Conservation (phyloP, 257 asterid species). For the Solanum sejunctum region DNA sequence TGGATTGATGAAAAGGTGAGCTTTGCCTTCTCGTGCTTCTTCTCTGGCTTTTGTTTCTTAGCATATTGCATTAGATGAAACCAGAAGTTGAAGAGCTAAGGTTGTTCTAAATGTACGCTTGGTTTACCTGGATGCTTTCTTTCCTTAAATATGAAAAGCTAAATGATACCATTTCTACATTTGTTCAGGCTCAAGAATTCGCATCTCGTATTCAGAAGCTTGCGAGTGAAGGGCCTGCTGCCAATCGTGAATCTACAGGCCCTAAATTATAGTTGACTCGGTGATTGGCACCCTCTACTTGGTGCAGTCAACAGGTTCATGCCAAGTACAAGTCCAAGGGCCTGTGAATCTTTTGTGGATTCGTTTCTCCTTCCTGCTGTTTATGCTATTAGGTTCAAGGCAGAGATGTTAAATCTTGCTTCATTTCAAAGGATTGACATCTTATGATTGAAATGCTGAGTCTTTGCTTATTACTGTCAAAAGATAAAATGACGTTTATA, state of each 20-base stretch:
- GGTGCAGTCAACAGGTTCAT: neutral
- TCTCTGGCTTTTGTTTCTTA: neutral
- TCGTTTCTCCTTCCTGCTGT: neutral
- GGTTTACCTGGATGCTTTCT: neutral
- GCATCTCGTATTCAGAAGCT: constrained; percentile 74
- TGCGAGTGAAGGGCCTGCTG: constrained; percentile 58
- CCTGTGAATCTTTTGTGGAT: neutral
- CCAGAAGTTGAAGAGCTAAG: neutral
- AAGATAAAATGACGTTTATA: neutral
- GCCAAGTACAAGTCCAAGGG: neutral
- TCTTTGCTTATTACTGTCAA: neutral
- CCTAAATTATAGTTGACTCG: constrained; percentile 57
- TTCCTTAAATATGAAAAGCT: neutral
- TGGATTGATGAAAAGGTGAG: constrained; percentile 94
- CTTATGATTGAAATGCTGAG: neutral
- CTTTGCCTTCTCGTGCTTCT: neutral
- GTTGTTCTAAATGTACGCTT: neutral
- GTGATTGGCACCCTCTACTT: neutral
- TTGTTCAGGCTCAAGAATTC: constrained; percentile 68
- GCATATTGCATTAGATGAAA: neutral
- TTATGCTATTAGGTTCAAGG: neutral
- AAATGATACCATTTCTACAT: neutral
- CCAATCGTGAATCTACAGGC: constrained; percentile 30
- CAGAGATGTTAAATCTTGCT: neutral
- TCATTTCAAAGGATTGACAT: neutral